Percentiles rank a stretch among this genome's conserved stretches.
Evolutionary conservation across 2,329 filamentous ascomycete genomes (phyloP).

Genomic region (Allantophomopsis lycopodina): DNA sequence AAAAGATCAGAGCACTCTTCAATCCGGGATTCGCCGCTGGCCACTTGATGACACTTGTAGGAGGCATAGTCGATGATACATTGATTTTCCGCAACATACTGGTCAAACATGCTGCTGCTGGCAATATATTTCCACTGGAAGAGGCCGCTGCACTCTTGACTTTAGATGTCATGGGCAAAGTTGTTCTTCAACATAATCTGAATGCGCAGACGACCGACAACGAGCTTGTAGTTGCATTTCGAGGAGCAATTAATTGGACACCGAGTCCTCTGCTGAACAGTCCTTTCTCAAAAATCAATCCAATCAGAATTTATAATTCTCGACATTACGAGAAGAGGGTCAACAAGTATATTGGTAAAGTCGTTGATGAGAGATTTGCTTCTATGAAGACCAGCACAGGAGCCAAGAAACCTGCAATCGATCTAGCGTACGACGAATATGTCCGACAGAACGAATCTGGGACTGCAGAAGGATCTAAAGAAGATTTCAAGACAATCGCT

Average conservation of each 20-base stretch:
- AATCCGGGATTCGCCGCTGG: slow-evolving; percentile 11
- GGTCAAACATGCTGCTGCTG: slow-evolving; percentile 1
- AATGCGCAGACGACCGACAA: slow-evolving; percentile 3
- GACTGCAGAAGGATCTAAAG: background rate
- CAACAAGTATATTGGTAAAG: slow-evolving; percentile 1
- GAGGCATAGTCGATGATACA: slow-evolving; percentile 8
- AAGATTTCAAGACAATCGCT: background rate
- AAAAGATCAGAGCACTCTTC: slow-evolving; percentile 9
- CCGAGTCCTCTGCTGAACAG: background rate
- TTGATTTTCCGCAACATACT: slow-evolving; percentile 4
- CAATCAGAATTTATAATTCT: background rate
- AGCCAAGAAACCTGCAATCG: background rate
- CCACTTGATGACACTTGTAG: slow-evolving; percentile 6
- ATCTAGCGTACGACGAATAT: background rate
- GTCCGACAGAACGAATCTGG: background rate
- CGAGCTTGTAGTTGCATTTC: background rate
- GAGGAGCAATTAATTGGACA: background rate
- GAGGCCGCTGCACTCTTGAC: slow-evolving; percentile 4
- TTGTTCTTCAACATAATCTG: slow-evolving; percentile 7
- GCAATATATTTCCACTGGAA: slow-evolving; percentile 4
- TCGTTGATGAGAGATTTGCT: background rate
- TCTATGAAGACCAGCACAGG: background rate
- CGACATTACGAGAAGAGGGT: slow-evolving; percentile 2
- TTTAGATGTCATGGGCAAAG: slow-evolving; percentile 8
- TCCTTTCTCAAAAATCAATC: background rate